phyloP scores from a whole-genome alignment of 1,284 basidiomycete species.

The Ustilago hordei region DNA sequence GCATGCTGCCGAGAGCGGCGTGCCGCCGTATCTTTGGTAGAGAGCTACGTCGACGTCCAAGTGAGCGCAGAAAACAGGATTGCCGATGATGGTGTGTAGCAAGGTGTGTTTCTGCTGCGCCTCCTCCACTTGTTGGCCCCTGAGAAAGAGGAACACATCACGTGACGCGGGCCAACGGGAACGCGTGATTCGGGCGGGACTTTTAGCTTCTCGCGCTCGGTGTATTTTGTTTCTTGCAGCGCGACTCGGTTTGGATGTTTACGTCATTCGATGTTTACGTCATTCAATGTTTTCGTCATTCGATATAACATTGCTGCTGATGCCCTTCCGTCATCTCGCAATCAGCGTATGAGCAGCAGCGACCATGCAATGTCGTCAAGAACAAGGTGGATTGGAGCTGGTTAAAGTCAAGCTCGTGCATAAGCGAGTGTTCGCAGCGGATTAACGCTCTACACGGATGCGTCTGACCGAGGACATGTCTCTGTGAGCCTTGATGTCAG shows the following conservation, averaged over 20 bases:
- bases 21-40: not conserved
- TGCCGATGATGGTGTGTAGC: not conserved
- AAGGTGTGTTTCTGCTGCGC: not conserved
- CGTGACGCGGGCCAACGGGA: not conserved
- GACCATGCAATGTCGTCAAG: too few relatives aligned
- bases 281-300: too few relatives aligned
- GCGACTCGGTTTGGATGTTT: not conserved
- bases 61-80: not conserved
- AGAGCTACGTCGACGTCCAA: too few relatives aligned
- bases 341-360: too few relatives aligned
- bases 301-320: not conserved
- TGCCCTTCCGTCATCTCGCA: too few relatives aligned
- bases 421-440: not conserved
- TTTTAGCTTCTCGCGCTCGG: not conserved
- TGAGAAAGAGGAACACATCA: not conserved
- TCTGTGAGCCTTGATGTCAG: slow-evolving; percentile 42
- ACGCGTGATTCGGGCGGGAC: slow-evolving; percentile 2
- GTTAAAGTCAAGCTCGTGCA: not conserved
- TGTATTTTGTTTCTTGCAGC: not conserved
- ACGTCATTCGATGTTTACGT: too few relatives aligned
- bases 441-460: not conserved
- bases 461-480: slow-evolving; percentile 27
- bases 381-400: not conserved
- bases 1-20: slow-evolving; percentile 27
- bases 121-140: slow-evolving; percentile 13